Base-by-base conservation (phyloP, 2,329 filamentous ascomycete genomes). In the Scolecobasidium constrictum region DNA sequence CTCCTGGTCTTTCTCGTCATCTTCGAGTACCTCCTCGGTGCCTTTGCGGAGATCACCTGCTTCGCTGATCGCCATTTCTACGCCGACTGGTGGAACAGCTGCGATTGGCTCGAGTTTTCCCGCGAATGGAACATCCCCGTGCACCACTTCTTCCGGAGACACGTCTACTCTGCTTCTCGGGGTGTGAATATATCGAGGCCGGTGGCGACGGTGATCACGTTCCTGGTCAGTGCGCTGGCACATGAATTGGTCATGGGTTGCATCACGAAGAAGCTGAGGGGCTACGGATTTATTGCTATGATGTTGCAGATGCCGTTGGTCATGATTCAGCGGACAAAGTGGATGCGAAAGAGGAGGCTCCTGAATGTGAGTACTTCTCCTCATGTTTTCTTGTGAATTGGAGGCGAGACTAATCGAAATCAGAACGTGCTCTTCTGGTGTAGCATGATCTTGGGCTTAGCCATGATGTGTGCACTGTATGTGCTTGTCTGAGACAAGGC, bases 61-160 rank as follows among this genome's bases (percentile, higher is more conserved):
- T 42, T 42, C 38, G 38, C 83, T 41, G 92, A 96, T 61, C 79
- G 90, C 33, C 86, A 92, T 62, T 96, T 96, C 67, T 98, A 95
- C 67, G 71, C 72, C 33, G 77, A 81, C 60, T 81, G 77, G 76
- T 81, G 77, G 77, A 81, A 81, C 51, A 72, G 67, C 52, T 84
- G 81, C 51, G 84, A 90, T 69, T 92, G 86, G 87, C 82, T 96
- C 59, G 88, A 95, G 63, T 98, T 96, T 64, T 88, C 81, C 9
- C 78, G 87, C 50, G 85, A 95, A 67, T 96, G 92, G 90, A 96
- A 96, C 59, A 78, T 94, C n/a, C 90, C 90, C 35, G 90, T 95
- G 5, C 92, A 96, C 65, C 83, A 88, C 57, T 98, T 95, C 67
- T 82, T 96, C 54, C 81, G 88, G 5, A 77, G 92, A 18, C 92